Evolutionary conservation across 768 basidiomycete species (phyloP).

Genomic region (Amanita phalloides): DNA sequence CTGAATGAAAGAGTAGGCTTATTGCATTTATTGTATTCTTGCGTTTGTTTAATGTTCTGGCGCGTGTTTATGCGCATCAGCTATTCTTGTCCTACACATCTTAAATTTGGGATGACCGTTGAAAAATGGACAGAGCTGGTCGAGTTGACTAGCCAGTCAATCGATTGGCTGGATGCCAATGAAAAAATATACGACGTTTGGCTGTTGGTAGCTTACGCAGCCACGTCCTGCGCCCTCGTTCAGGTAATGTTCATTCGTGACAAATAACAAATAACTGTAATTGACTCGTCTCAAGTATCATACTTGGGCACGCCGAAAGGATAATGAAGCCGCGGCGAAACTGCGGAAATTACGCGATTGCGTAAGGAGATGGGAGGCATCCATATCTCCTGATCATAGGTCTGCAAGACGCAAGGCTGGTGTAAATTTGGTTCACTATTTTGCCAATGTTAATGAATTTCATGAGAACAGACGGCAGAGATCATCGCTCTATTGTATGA

Average conservation of each 20-base stretch:
- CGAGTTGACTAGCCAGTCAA: constrained; percentile 62
- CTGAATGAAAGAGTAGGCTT: constrained; percentile 42
- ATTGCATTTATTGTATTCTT: constrained; percentile 79
- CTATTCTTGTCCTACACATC: constrained; percentile 81
- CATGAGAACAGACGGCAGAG: constrained; percentile 63
- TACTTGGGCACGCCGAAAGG: constrained; percentile 81
- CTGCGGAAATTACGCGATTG: constrained; percentile 77
- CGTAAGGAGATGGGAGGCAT: constrained; percentile 78
- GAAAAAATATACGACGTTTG: constrained; percentile 80
- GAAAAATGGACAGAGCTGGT: constrained; percentile 74
- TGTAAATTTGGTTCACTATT: constrained; percentile 11
- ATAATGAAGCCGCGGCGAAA: constrained; percentile 61
- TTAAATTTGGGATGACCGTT: constrained; percentile 76
- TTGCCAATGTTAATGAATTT: background rate
- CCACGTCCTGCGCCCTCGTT: constrained; percentile 81
- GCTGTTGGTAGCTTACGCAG: constrained; percentile 78
- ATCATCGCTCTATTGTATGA: constrained; percentile 88
- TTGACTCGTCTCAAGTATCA: constrained; percentile 54
- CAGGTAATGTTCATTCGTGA: constrained; percentile 47
- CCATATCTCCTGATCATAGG: constrained; percentile 90
- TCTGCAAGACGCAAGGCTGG: constrained; percentile 81
- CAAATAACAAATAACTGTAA: background rate
- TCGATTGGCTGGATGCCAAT: constrained; percentile 83
- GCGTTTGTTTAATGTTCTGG: constrained; percentile 95
- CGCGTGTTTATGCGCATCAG: constrained; percentile 98